Conservation (phyloP, 768 basidiomycete genomes). For the Ephemerocybe angulata region DNA sequence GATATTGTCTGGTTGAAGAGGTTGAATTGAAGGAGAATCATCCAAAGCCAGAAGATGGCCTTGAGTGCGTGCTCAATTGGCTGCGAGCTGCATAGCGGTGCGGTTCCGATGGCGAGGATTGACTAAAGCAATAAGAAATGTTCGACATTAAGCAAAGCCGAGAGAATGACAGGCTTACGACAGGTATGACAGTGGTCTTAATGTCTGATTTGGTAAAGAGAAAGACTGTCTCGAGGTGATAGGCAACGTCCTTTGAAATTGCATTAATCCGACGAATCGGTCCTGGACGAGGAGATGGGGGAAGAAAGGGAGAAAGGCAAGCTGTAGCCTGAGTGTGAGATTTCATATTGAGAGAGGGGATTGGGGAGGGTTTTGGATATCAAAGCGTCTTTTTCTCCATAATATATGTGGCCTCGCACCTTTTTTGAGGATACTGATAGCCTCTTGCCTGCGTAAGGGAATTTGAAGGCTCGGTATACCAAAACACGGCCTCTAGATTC, state of each 20-base stretch:
- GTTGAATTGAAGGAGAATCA: constrained; percentile 6
- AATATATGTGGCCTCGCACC: too few species aligned
- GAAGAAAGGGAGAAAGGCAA: too few species aligned
- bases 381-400: too few species aligned
- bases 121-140: constrained; percentile 27
- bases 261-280: not conserved
- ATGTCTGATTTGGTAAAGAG: constrained; percentile 10
- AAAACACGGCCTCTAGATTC: too few species aligned
- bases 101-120: constrained; percentile 17
- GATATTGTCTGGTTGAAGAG: constrained; percentile 6
- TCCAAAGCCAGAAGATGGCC: constrained; percentile 10
- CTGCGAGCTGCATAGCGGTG: constrained; percentile 32
- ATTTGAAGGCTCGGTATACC: too few species aligned
- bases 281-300: too few species aligned
- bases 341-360: too few species aligned
- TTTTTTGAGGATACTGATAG: too few species aligned
- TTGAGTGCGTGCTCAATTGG: constrained; percentile 24
- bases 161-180: constrained; percentile 4
- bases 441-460: too few species aligned
- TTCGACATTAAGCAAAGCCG: constrained; percentile 13
- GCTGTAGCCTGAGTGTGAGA: too few species aligned
- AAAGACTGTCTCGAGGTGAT: constrained; percentile 5
- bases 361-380: too few species aligned
- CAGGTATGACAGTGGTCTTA: constrained; percentile 10
- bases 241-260: not conserved